Conservation (phyloP, 805 yeast species). For the Schwanniomyces pseudopolymorphus region DNA sequence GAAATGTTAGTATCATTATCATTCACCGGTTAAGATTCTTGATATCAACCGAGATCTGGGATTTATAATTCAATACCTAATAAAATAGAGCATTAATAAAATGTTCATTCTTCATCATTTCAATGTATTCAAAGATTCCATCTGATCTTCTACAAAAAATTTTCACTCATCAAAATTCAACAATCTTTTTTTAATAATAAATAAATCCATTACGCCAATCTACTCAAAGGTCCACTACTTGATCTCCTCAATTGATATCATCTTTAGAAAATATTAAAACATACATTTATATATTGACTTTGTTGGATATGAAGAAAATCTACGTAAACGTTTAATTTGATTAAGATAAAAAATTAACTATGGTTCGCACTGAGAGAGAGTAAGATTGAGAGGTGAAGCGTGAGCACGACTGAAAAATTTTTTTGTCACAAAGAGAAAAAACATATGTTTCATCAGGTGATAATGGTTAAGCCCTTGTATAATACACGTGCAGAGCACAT, state of each 20-base stretch:
- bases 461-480: not conserved
- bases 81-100: too few species aligned
- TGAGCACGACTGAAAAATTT: constrained; percentile 8
- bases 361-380: not conserved
- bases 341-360: not conserved
- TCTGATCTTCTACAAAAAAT: not conserved
- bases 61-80: too few species aligned
- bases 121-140: not conserved
- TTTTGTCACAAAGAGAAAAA: constrained; percentile 6
- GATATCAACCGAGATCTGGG: not conserved
- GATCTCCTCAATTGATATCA: not conserved
- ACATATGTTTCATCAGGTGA: not conserved
- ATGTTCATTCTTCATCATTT: constrained; percentile 1
- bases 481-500: not conserved
- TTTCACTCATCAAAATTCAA: not conserved
- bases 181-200: too few species aligned
- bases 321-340: not conserved
- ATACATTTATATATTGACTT: constrained; percentile 7
- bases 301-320: constrained; percentile 1
- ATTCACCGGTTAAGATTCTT: not conserved
- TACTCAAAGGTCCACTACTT: not conserved
- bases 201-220: not conserved
- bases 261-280: not conserved
- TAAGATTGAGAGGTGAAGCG: not conserved
- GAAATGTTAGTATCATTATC: constrained; percentile 32